Conservation (phyloP, 192 early-diverging fungal genomes). For the Coemansia sp. region DNA sequence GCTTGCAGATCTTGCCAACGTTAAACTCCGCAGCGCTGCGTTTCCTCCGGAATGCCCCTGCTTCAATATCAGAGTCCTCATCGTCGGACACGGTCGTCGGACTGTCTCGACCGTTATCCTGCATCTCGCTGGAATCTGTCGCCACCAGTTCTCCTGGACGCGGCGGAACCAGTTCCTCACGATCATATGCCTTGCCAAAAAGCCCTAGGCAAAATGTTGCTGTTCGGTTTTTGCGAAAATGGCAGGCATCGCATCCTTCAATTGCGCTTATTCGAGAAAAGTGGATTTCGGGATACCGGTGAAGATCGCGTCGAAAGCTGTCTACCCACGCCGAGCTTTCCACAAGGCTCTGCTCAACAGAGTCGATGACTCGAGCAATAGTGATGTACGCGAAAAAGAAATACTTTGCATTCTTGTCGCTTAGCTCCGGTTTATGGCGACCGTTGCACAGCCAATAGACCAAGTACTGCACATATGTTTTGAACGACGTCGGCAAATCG, state of each 20-base stretch:
- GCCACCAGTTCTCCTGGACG: conserved; percentile 1
- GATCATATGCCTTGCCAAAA: conserved; percentile 31
- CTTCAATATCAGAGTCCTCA: conserved; percentile 11
- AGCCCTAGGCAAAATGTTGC: conserved; percentile 41
- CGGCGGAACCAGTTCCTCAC: conserved; percentile 29
- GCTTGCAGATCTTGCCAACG: conserved; percentile 34
- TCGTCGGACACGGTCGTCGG: conserved; percentile 15
- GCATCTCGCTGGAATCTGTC: not conserved
- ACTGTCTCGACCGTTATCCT: not conserved
- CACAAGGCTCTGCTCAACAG: conserved; percentile 49
- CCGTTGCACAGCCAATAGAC: conserved; percentile 53
- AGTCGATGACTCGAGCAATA: conserved; percentile 34
- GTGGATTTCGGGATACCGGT: conserved; percentile 28
- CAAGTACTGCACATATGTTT: conserved; percentile 47
- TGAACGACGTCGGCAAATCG: conserved; percentile 49
- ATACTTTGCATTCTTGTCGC: conserved; percentile 25
- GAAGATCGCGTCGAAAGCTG: conserved; percentile 25
- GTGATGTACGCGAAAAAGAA: conserved; percentile 50
- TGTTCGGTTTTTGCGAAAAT: conserved; percentile 43
- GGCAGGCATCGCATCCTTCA: conserved; percentile 50
- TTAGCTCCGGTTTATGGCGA: conserved; percentile 15
- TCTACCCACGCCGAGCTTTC: conserved; percentile 50
- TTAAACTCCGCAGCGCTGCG: conserved; percentile 22
- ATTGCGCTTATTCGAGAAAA: conserved; percentile 9
- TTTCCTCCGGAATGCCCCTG: not conserved